Evolutionary conservation across 2,329 filamentous ascomycete species (phyloP).

Genomic region (Dactylellina cionopaga): DNA sequence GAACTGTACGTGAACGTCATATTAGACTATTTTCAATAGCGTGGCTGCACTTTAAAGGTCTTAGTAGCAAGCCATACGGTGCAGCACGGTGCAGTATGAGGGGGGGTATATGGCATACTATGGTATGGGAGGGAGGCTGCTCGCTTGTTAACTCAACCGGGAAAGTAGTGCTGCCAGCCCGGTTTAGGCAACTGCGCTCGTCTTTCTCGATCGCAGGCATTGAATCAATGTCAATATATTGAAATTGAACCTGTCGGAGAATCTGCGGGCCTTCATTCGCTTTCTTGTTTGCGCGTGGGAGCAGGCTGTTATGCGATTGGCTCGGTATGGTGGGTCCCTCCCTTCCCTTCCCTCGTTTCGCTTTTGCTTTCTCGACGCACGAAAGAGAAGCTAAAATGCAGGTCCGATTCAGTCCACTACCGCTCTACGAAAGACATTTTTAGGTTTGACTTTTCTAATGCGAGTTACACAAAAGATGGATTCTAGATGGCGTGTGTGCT

Average conservation of each 20-base stretch:
- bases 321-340: constrained; percentile 12
- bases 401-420: constrained; percentile 26
- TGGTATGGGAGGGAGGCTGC: too few species aligned
- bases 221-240: too few species aligned
- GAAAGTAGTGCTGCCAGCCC: constrained; percentile 29
- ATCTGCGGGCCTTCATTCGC: neutral
- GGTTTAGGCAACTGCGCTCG: constrained; percentile 45
- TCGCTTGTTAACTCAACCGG: constrained; percentile 40
- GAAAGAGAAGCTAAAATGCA: constrained; percentile 45
- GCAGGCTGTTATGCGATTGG: constrained; percentile 39
- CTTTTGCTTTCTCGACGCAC: constrained; percentile 24
- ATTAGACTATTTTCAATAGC: too few species aligned
- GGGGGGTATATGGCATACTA: constrained; percentile 15
- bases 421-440: too few species aligned
- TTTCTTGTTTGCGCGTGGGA: constrained; percentile 34
- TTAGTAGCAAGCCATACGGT: too few species aligned
- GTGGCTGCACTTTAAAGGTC: too few species aligned
- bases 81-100: constrained; percentile 11
- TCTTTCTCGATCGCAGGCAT: constrained; percentile 22
- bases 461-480: constrained; percentile 16
- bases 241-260: constrained; percentile 3
- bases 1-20: too few species aligned
- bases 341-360: constrained; percentile 30
- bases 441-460: neutral
- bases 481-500: neutral